A percentile compares a stretch with the other conserved stretches of the same genome.
These are phyloP conservation scores for Ciborinia camelliae DNA, from an alignment of 2,329 filamentous ascomycete genomes.

Conservation along the genomic window DNA sequence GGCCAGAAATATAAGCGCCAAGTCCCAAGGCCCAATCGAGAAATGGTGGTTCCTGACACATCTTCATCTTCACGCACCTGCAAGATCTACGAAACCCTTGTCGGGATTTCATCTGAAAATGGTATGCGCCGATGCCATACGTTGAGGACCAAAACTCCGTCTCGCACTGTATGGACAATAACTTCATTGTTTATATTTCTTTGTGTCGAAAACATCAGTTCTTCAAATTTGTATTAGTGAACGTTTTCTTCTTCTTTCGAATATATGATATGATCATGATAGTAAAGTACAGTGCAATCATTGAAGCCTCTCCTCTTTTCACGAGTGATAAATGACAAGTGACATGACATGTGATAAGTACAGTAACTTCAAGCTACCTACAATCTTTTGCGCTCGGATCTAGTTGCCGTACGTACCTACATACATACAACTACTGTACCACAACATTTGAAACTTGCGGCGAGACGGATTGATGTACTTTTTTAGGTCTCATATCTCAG, in stretches of 20 bases:
- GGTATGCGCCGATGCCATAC: neutral
- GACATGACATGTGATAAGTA: no score
- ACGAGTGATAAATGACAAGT: neutral
- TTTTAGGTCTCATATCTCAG: neutral
- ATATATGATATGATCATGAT: neutral
- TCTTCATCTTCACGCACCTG: no score
- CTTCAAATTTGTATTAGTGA: no score
- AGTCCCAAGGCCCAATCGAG: neutral
- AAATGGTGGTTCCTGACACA: neutral
- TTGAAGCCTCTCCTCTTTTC: neutral
- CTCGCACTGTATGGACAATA: neutral
- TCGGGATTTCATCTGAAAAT: neutral
- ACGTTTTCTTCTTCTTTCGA: neutral
- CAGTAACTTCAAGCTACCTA: no score
- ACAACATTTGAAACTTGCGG: constrained; percentile 13
- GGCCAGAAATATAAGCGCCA: neutral
- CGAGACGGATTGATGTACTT: neutral
- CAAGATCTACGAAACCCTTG: neutral
- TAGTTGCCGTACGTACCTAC: no score
- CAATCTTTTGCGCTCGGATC: neutral
- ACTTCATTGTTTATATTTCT: neutral
- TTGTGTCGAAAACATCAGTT: neutral
- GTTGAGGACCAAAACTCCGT: neutral
- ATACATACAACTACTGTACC: neutral
- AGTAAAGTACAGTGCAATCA: neutral